Evolutionary conservation across 805 yeast genomes (phyloP).

Genomic region (Yarrowia porcina): DNA sequence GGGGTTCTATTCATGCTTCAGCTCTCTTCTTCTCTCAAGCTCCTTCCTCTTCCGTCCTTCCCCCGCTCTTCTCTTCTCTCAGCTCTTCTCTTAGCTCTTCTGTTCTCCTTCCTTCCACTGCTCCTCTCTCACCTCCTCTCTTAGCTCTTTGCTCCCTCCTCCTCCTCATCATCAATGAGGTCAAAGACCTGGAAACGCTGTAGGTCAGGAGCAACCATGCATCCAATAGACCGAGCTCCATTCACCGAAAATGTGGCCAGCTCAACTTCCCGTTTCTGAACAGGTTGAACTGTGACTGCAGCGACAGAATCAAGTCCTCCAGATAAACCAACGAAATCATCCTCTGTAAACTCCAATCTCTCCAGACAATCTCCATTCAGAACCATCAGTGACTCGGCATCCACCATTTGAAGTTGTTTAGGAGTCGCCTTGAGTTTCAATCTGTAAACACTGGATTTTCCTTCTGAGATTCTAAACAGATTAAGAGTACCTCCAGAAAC

Average conservation of each 20-base stretch:
- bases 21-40: no score
- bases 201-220: constrained; percentile 12
- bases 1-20: no score
- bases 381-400: background rate
- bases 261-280: background rate
- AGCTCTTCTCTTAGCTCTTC: background rate
- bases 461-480: background rate
- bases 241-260: constrained; percentile 9
- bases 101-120: background rate
- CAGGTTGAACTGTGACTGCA: background rate
- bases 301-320: background rate
- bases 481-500: background rate
- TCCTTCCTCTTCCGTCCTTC: no score
- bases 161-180: background rate
- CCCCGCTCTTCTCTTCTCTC: no score
- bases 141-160: background rate
- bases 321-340: background rate
- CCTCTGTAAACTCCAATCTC: background rate
- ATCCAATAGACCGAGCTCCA: background rate
- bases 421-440: background rate
- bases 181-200: constrained; percentile 15
- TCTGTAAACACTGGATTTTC: background rate
- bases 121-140: background rate
- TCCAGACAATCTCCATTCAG: background rate
- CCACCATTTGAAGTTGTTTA: background rate